Base-by-base conservation (phyloP, 106 monocot genomes). In the Narthecium ossifragum region DNA sequence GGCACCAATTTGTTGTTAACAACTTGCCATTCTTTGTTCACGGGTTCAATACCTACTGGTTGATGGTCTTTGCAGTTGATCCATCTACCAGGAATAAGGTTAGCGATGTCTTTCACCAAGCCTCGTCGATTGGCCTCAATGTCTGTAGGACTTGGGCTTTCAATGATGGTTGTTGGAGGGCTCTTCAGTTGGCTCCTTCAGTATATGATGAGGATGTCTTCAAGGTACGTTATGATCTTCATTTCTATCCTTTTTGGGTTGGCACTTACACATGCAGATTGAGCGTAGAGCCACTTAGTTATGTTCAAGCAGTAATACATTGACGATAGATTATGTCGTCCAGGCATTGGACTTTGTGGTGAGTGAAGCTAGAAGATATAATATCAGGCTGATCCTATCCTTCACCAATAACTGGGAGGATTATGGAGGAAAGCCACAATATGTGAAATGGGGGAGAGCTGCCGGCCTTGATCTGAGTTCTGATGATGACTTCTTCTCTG, bases 1-100 rank as follows among this genome's bases (percentile, higher is more conserved):
- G 79, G 11, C 69, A 72, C 11, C 78, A 77, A 9, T 70, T 93
- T 15, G 26, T 60, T 53, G 37, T 69, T 15, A 66, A 69, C 3
- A 72, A 47, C 32, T 37, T 39, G 18, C 79, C 82, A 2, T 88
- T 89, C 60, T 73, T 72, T 29, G 57, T 85, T 26, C 70, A 75
- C 26, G 93, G 88, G n/a, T 93, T 93, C 82, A 93, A 85, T 51
- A 88, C 88, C 9, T 93, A 93, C 53, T 93, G 88, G 93, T 38
- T 93, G 25, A 93, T 93, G 93, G 51, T 73, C 21, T 80, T 93
- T 43, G 76, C 85, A 0, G 74, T 59, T 4, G 85, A 89, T 50
- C 49, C 34, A 8, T 69, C 63, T 26, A 85, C 76, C 14, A 75
- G 77, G 37, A 56, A 53, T 3, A 82, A 80, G 62, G 79, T 93